These are phyloP conservation scores for Cyberlindnera japonica DNA, from an alignment of 805 yeast genomes.

Conservation along the genomic window DNA sequence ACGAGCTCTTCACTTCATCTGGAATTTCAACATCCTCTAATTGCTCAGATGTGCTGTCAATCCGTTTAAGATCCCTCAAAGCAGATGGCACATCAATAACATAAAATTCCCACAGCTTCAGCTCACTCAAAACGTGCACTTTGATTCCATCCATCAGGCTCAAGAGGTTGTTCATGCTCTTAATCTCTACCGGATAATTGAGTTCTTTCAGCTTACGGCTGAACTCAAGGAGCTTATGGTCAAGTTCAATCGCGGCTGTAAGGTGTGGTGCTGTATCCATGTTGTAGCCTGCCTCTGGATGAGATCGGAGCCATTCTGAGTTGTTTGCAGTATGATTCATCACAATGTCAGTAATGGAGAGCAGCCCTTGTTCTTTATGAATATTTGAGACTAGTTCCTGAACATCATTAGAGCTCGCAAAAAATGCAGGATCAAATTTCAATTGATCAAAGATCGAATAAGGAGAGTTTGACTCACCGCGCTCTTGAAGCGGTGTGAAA, in stretches of 20 bases:
- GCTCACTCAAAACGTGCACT: slow-evolving; percentile 57
- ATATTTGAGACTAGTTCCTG: slow-evolving; percentile 43
- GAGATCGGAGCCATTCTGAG: slow-evolving; percentile 77
- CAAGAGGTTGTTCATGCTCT: slow-evolving; percentile 50
- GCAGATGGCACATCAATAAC: slow-evolving; percentile 55
- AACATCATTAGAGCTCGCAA: slow-evolving; percentile 55
- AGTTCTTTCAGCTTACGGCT: slow-evolving; percentile 52
- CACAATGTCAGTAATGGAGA: slow-evolving; percentile 87
- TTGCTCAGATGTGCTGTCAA: slow-evolving; percentile 11
- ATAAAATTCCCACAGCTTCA: slow-evolving; percentile 86
- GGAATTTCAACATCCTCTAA: slow-evolving; percentile 42
- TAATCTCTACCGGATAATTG: slow-evolving; percentile 59
- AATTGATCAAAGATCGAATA: slow-evolving; percentile 89
- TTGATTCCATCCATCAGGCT: slow-evolving; percentile 64
- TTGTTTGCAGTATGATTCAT: slow-evolving; percentile 94
- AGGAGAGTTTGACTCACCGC: slow-evolving; percentile 92
- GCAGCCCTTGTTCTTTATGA: slow-evolving; percentile 53
- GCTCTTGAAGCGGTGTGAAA: slow-evolving; percentile 86
- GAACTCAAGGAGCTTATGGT: slow-evolving; percentile 60
- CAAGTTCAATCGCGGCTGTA: slow-evolving; percentile 79
- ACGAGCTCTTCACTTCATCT: slow-evolving; percentile 35
- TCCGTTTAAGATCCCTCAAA: slow-evolving; percentile 35
- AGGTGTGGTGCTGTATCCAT: slow-evolving; percentile 87
- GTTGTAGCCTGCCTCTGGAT: slow-evolving; percentile 90
- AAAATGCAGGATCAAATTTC: slow-evolving; percentile 63